Conservation (phyloP, 768 basidiomycete species). For the Hydnomerulius pinastri region DNA sequence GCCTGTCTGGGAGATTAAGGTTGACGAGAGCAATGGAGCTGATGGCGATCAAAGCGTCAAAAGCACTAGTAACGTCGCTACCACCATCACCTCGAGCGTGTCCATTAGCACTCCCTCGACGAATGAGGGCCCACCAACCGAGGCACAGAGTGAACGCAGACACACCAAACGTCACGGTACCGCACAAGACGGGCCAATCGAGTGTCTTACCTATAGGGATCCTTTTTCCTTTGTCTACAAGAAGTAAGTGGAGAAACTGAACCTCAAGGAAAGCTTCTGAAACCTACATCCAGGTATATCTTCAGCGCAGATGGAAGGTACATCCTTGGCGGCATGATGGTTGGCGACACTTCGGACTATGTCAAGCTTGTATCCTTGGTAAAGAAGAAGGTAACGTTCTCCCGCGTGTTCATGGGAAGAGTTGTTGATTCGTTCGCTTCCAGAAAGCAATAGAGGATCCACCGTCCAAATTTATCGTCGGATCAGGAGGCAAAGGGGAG, state of each 20-base stretch:
- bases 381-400: slow-evolving; percentile 56
- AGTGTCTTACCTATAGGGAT: slow-evolving; percentile 68
- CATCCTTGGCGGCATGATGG: slow-evolving; percentile 77
- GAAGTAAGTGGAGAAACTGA: slow-evolving; percentile 39
- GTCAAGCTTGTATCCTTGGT: slow-evolving; percentile 69
- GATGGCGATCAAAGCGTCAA: neutral
- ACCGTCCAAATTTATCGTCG: slow-evolving; percentile 68
- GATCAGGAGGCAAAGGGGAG: slow-evolving; percentile 49
- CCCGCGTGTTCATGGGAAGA: neutral
- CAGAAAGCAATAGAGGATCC: slow-evolving; percentile 67
- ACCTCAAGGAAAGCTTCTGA: neutral
- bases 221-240: slow-evolving; percentile 75
- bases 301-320: slow-evolving; percentile 72
- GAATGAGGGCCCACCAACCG: slow-evolving; percentile 9
- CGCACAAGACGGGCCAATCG: slow-evolving; percentile 43
- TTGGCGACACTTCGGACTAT: slow-evolving; percentile 71
- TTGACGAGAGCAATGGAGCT: neutral
- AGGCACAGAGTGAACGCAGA: neutral
- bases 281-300: slow-evolving; percentile 47
- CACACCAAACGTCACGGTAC: slow-evolving; percentile 17
- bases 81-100: neutral
- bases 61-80: neutral
- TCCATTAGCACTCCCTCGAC: slow-evolving; percentile 1
- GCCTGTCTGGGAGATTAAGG: slow-evolving; percentile 15
- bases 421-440: neutral